These are phyloP conservation scores for Austroboletus niveus DNA, from an alignment of 1,284 basidiomycete species.

Conservation along the genomic window DNA sequence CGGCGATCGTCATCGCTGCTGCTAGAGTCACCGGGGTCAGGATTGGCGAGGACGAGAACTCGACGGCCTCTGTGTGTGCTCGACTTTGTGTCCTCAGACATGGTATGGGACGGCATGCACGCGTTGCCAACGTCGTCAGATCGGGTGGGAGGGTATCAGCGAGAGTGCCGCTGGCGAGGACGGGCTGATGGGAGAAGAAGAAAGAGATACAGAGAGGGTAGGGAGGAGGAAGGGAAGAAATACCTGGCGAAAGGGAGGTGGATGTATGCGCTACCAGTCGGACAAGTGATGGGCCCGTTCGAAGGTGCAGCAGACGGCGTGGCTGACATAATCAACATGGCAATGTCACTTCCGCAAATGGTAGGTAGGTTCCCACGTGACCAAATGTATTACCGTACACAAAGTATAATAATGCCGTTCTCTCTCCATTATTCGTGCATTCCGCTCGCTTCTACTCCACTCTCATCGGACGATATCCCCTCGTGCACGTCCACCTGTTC, in stretches of 20 bases:
- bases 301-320: constrained; percentile 21
- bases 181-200: background rate
- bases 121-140: constrained; percentile 29
- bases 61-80: constrained; percentile 31
- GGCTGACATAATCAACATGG: constrained; percentile 33
- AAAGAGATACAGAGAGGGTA: background rate
- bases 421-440: constrained; percentile 25
- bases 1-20: constrained; percentile 43
- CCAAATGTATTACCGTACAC: background rate
- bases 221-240: constrained; percentile 4
- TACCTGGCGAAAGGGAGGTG: constrained; percentile 20
- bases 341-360: constrained; percentile 19
- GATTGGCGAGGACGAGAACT: constrained; percentile 59
- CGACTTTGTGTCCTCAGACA: constrained; percentile 46
- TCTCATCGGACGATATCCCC: constrained; percentile 18
- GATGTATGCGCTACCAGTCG: constrained; percentile 25
- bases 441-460: constrained; percentile 16
- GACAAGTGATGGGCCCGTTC: constrained; percentile 30
- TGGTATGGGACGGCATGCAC: constrained; percentile 35
- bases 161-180: background rate
- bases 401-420: constrained; percentile 8
- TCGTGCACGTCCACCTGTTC: constrained; percentile 34
- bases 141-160: constrained; percentile 12
- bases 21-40: constrained; percentile 48
- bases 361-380: constrained; percentile 16